These are phyloP conservation scores for Lactarius deliciosus DNA, from an alignment of 768 basidiomycete species.

Conservation along the genomic window DNA sequence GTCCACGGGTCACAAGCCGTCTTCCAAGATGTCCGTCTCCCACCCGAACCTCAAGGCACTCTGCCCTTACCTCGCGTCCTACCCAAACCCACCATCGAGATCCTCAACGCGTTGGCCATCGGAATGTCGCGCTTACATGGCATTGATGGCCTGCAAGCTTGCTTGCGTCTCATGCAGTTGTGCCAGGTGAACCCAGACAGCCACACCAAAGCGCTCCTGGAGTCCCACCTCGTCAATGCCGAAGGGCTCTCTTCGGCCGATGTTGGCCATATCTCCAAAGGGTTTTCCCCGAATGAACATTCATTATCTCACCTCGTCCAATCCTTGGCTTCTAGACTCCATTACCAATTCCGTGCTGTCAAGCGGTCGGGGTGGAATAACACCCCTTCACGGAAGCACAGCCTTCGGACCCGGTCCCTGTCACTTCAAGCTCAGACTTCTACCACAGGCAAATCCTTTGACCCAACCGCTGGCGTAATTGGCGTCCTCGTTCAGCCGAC, in stretches of 20 bases:
- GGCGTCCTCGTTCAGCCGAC: conserved; percentile 35
- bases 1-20: conserved; percentile 5
- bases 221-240: conserved; percentile 49
- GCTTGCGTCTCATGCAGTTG: conserved; percentile 57
- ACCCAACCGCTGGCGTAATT: conserved; percentile 52
- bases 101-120: conserved; percentile 63
- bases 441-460: conserved; percentile 36
- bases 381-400: conserved; percentile 35
- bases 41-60: conserved; percentile 3
- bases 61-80: conserved; percentile 24
- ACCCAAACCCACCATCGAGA: conserved; percentile 35
- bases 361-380: conserved; percentile 36
- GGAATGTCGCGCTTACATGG: conserved; percentile 51
- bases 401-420: neutral
- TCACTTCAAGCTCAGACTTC: neutral
- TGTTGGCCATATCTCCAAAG: conserved; percentile 49
- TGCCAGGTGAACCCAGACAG: conserved; percentile 52
- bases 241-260: conserved; percentile 46
- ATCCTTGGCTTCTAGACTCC: conserved; percentile 52
- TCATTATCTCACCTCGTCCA: conserved; percentile 59
- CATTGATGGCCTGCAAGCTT: conserved; percentile 44
- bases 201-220: conserved; percentile 54
- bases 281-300: conserved; percentile 42
- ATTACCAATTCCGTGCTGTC: conserved; percentile 39
- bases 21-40: conserved; percentile 7